phyloP scores from a whole-genome alignment of 495 filamentous ascomycete species.

The Evansstolkia leycettana region DNA sequence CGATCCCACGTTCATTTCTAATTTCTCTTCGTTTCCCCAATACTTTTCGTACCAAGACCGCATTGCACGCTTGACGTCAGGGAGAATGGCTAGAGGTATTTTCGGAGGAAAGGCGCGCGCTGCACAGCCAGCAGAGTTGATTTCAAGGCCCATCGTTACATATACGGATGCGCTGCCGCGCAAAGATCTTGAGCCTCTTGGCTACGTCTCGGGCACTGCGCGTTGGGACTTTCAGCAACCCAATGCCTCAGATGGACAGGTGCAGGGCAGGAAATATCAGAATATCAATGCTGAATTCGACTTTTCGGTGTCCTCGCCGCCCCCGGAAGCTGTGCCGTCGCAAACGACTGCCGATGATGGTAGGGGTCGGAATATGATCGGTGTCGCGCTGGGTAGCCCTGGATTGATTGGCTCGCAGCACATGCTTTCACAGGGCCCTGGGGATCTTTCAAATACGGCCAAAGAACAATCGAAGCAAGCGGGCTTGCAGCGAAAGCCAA shows the following conservation, averaged over 20 bases:
- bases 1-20: conserved; percentile 1
- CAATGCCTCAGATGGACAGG: conserved; percentile 9
- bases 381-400: conserved; percentile 44
- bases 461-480: conserved; percentile 8
- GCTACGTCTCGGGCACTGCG: conserved; percentile 1
- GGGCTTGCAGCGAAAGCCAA: conserved; percentile 27
- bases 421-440: conserved; percentile 11
- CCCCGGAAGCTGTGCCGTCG: conserved; percentile 13
- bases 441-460: conserved; percentile 9
- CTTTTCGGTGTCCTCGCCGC: conserved; percentile 22
- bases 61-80: not conserved
- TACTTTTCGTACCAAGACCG: not conserved
- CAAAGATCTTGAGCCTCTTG: conserved; percentile 16
- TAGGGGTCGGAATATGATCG: conserved; percentile 29
- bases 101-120: conserved; percentile 20
- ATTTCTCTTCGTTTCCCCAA: conserved; percentile 3
- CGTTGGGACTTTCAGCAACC: conserved; percentile 15
- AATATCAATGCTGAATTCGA: conserved; percentile 18
- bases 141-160: conserved; percentile 23
- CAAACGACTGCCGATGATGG: conserved; percentile 4
- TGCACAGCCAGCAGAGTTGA: conserved; percentile 10
- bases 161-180: conserved; percentile 23
- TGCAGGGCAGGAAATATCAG: conserved; percentile 8
- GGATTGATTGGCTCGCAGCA: conserved; percentile 18
- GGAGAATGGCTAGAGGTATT: conserved; percentile 17